Evolutionary conservation across 306 rosid species (phyloP).

Genomic region (Dryas octopetala): DNA sequence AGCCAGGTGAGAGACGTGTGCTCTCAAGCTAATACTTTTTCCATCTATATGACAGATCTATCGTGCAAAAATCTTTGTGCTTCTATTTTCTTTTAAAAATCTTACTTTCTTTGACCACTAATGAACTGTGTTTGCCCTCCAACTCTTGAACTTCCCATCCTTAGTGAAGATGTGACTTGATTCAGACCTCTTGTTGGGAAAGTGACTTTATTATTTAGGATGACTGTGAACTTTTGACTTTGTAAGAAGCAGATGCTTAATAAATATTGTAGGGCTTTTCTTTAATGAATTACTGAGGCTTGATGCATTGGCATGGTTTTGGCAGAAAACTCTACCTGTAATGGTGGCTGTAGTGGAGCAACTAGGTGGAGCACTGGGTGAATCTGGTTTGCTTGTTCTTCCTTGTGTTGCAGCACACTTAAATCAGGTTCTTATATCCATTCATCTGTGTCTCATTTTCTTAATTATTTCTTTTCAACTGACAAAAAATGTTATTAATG

Average conservation of each 20-base stretch:
- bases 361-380: constrained; percentile 81
- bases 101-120: background rate
- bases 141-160: background rate
- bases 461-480: constrained; percentile 24
- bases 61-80: background rate
- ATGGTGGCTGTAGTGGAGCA: constrained; percentile 93
- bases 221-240: background rate
- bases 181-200: background rate
- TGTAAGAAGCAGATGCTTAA: background rate
- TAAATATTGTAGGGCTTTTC: background rate
- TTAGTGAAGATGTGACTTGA: background rate
- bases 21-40: background rate
- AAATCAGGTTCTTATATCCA: constrained; percentile 58
- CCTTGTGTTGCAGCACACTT: constrained; percentile 95
- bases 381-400: constrained; percentile 85
- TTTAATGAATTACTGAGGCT: background rate
- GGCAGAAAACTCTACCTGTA: constrained; percentile 91
- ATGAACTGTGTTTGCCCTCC: background rate
- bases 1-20: constrained; percentile 61
- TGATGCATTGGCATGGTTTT: constrained; percentile 18
- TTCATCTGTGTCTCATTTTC: background rate
- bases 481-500: constrained; percentile 21
- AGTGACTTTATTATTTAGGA: background rate
- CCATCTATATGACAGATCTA: background rate
- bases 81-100: background rate